Evolutionary conservation across 495 filamentous ascomycete species (phyloP), one percentile per base, ranked within the genome.

Genomic region (Penicillium arizonense): DNA sequence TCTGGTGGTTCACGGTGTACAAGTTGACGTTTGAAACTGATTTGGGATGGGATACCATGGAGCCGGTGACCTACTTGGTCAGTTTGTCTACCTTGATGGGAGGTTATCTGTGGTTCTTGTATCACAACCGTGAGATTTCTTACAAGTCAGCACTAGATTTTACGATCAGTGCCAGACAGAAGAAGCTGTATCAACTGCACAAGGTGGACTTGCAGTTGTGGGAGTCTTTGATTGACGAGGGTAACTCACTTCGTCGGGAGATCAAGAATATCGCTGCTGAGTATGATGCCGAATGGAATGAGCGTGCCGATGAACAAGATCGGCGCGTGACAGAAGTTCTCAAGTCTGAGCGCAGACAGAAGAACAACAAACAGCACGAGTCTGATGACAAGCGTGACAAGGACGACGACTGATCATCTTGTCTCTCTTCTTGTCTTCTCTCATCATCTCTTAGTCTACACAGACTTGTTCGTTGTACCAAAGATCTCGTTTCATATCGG

Each of bases 281-380:
- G 65, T 96, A 96, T 70, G 91, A 94, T 61, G 89, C 90, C n/a
- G 89, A 91, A 18, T 97, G 91, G 92, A 82, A 97, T 70, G 92
- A 97, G 72, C 78, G 71, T 42, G 73, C 74, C 44, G 90, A 96
- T 67, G 85, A 91, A 39, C 82, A 83, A n/a, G 83, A 85, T 36
- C 82, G 90, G 60, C 79, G 76, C 28, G 89, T 95, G 2, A 86
- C 79, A 45, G 77, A 88, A 50, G 83, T 85, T 7, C 67, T 95
- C 59, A 85, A 81, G 58, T 77, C 87, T 48, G 82, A 89, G 36
- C 60, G 79, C 58, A 72, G 56, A 69, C 47, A 82, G 50, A 79
- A 81, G 52, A 71, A 78, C 14, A 70, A 65, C 24, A 76, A 77
- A 9, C 69, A 75, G 45, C 70, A 79, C 6, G 59, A 69, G 36